A percentile compares a stretch with the other conserved stretches of the same genome.
Evolutionary conservation across 768 basidiomycete genomes (phyloP).

Genomic region (Rhodotorula toruloides): DNA sequence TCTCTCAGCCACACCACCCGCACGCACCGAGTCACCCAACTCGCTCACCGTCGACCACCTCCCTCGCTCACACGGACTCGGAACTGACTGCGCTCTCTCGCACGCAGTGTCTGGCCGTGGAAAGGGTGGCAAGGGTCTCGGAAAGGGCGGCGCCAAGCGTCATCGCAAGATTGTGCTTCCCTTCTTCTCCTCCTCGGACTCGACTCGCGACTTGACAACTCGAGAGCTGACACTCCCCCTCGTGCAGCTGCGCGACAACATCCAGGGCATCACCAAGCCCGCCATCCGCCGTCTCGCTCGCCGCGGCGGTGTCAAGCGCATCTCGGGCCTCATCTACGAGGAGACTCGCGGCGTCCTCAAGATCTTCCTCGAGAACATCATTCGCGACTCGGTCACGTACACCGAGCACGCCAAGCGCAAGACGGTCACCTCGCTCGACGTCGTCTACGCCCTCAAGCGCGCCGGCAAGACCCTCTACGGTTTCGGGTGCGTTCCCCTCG

Average conservation of each 20-base stretch:
- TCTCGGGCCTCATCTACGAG: slow-evolving; percentile 51
- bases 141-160: slow-evolving; percentile 50
- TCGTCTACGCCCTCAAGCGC: slow-evolving; percentile 54
- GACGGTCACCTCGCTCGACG: slow-evolving; percentile 91
- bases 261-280: slow-evolving; percentile 55
- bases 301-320: slow-evolving; percentile 57
- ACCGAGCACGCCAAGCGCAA: slow-evolving; percentile 90
- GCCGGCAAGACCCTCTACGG: slow-evolving; percentile 57
- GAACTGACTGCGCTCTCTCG: too few relatives aligned
- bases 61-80: too few relatives aligned
- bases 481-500: too few relatives aligned
- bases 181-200: slow-evolving; percentile 8
- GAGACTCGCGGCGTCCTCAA: slow-evolving; percentile 57
- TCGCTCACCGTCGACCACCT: too few relatives aligned
- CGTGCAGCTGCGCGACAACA: slow-evolving; percentile 47
- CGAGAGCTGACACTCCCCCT: neutral
- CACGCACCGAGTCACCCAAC: too few relatives aligned
- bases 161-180: slow-evolving; percentile 52
- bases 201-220: too few relatives aligned
- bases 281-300: slow-evolving; percentile 56
- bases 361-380: slow-evolving; percentile 55
- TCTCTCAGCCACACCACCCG: too few relatives aligned
- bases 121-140: slow-evolving; percentile 50
- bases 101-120: slow-evolving; percentile 50
- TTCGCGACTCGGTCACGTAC: slow-evolving; percentile 95